Evolutionary conservation across 1,284 basidiomycete species (phyloP).

Genomic region (Afroboletus lepidellus): DNA sequence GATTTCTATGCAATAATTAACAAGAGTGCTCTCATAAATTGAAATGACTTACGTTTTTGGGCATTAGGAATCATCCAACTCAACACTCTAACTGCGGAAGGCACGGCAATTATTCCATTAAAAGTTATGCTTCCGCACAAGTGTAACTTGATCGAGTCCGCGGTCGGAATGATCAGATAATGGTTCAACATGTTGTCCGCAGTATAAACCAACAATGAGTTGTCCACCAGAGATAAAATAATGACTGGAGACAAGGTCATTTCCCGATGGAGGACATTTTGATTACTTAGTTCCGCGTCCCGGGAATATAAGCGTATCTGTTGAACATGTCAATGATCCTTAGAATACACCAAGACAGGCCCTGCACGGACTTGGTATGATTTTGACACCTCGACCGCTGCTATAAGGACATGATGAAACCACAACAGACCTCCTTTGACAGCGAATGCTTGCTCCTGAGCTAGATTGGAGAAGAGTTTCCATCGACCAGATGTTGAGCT

Average conservation of each 20-base stretch:
- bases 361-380: slow-evolving; percentile 65
- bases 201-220: slow-evolving; percentile 95
- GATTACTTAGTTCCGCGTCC: slow-evolving; percentile 86
- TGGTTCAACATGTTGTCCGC: slow-evolving; percentile 95
- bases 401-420: slow-evolving; percentile 96
- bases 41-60: slow-evolving; percentile 75
- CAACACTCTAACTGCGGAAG: slow-evolving; percentile 83
- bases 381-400: slow-evolving; percentile 81
- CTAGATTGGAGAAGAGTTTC: slow-evolving; percentile 84
- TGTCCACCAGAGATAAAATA: slow-evolving; percentile 90
- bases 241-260: slow-evolving; percentile 77
- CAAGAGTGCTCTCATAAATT: not conserved
- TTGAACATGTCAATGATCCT: slow-evolving; percentile 2
- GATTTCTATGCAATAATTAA: slow-evolving; percentile 56
- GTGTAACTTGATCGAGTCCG: slow-evolving; percentile 81
- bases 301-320: slow-evolving; percentile 92
- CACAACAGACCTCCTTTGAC: slow-evolving; percentile 93
- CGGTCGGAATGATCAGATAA: slow-evolving; percentile 87
- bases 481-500: slow-evolving; percentile 92
- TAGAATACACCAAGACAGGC: not conserved
- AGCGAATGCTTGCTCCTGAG: slow-evolving; percentile 87
- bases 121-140: slow-evolving; percentile 96
- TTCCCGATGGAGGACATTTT: slow-evolving; percentile 84
- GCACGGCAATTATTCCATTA: slow-evolving; percentile 85
- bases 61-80: slow-evolving; percentile 96